phyloP scores from a whole-genome alignment of 495 filamentous ascomycete genomes.

The Friedmanniomyces simplex region DNA sequence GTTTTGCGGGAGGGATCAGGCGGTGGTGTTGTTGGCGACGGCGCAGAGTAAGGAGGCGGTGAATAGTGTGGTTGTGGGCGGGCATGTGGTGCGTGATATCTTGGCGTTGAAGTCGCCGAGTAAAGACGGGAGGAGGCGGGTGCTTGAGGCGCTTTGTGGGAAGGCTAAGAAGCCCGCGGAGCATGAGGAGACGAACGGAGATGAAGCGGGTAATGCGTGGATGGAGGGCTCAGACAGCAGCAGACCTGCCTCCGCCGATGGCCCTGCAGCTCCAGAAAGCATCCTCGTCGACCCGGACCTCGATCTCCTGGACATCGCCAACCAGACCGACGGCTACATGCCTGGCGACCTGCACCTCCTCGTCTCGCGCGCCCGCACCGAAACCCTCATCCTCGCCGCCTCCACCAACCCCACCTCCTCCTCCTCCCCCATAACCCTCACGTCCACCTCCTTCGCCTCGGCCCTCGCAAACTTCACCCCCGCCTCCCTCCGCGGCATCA shows the following conservation, averaged over 20 bases:
- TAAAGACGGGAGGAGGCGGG: conserved; percentile 74
- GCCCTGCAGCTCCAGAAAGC: conserved; percentile 39
- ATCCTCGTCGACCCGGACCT: conserved; percentile 63
- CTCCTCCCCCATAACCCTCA: conserved; percentile 38
- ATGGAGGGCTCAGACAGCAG: conserved; percentile 52
- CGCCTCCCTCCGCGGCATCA: conserved; percentile 85
- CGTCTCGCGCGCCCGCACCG: conserved; percentile 76
- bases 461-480: conserved; percentile 90
- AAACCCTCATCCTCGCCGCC: conserved; percentile 77
- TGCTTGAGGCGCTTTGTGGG: conserved; percentile 61
- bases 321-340: conserved; percentile 94
- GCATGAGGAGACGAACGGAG: conserved; percentile 27
- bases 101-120: conserved; percentile 78
- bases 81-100: conserved; percentile 33
- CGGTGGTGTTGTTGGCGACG: conserved; percentile 80
- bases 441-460: conserved; percentile 61
- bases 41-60: conserved; percentile 76
- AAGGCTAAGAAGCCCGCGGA: conserved; percentile 26
- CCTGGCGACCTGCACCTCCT: conserved; percentile 83
- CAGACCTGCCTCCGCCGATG: conserved; percentile 39
- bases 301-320: conserved; percentile 85
- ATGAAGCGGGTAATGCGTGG: conserved; percentile 41
- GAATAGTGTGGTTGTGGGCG: conserved; percentile 32
- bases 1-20: conserved; percentile 62
- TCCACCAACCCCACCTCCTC: conserved; percentile 27